Evolutionary conservation across 2,329 filamentous ascomycete species (phyloP).

Genomic region (Alternaria novae-zelandiae): DNA sequence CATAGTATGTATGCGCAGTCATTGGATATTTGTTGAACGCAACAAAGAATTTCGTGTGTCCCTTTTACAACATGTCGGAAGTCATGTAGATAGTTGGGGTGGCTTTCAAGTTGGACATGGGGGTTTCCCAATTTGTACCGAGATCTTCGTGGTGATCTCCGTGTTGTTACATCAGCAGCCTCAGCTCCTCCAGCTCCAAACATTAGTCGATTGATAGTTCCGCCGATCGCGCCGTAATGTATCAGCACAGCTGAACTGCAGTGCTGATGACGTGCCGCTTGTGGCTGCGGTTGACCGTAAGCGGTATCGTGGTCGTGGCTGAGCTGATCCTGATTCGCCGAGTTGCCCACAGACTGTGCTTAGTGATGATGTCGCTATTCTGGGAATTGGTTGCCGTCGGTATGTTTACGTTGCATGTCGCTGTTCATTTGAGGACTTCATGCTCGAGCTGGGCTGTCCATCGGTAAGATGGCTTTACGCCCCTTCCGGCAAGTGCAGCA

Average conservation of each 20-base stretch:
- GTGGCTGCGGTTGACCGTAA: slow-evolving; percentile 15
- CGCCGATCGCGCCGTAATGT: neutral
- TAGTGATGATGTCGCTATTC: neutral
- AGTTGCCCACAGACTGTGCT: neutral
- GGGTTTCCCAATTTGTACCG: neutral
- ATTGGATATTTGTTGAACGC: neutral
- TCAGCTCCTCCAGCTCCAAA: neutral
- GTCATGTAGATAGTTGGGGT: neutral
- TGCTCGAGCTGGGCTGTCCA: neutral
- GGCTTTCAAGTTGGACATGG: neutral
- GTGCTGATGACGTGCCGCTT: slow-evolving; percentile 21
- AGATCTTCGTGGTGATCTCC: neutral
- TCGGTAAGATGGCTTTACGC: neutral
- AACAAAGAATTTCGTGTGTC: neutral
- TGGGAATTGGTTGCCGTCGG: neutral
- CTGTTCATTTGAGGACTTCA: neutral
- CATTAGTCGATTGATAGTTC: slow-evolving; percentile 3
- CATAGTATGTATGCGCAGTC: neutral
- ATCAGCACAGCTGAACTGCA: slow-evolving; percentile 11
- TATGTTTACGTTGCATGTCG: neutral
- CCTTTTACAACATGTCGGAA: neutral
- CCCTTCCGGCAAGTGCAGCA: neutral
- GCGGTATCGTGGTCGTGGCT: slow-evolving; percentile 18
- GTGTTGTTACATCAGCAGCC: neutral
- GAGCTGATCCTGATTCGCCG: slow-evolving; percentile 9